A percentile compares a stretch with the other conserved stretches of the same genome.
Evolutionary conservation across 495 filamentous ascomycete species (phyloP).

Genomic region (Penicillium atrosanguineum): DNA sequence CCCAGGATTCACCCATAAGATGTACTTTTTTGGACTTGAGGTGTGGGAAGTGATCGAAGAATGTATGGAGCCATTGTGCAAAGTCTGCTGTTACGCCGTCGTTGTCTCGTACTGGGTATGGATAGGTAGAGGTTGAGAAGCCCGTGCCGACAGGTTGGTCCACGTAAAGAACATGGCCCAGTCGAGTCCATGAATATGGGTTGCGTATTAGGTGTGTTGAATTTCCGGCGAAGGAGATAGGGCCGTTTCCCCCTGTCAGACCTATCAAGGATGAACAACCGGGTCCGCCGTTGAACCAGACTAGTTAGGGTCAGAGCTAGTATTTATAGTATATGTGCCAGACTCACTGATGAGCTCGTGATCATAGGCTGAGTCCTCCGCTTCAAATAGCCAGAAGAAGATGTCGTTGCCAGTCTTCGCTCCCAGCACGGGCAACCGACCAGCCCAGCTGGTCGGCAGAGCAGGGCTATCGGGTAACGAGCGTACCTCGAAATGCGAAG

Average conservation of each 20-base stretch:
- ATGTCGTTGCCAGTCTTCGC: conserved; percentile 30
- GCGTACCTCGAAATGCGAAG: conserved; percentile 28
- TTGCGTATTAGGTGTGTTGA: conserved; percentile 26
- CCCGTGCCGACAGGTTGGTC: conserved; percentile 45
- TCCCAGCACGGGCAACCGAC: conserved; percentile 35
- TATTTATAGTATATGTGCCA: background rate
- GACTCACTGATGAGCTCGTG: conserved; percentile 39
- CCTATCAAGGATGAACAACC: conserved; percentile 69
- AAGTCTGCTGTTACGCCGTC: conserved; percentile 34
- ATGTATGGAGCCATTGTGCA: conserved; percentile 33
- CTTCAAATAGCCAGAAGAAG: conserved; percentile 44
- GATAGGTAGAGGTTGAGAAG: conserved; percentile 32
- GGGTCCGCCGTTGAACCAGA: conserved; percentile 70
- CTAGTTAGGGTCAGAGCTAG: conserved; percentile 9
- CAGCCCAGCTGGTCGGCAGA: conserved; percentile 41
- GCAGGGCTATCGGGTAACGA: conserved; percentile 28
- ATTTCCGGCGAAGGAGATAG: conserved; percentile 28
- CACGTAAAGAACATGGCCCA: conserved; percentile 41
- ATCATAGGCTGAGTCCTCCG: conserved; percentile 29
- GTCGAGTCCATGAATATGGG: conserved; percentile 39
- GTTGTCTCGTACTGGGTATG: conserved; percentile 28
- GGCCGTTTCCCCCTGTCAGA: conserved; percentile 37
- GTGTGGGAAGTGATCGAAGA: conserved; percentile 33
- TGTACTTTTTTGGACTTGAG: conserved; percentile 35
- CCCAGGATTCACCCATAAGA: conserved; percentile 43